Evolutionary conservation across 2,329 filamentous ascomycete genomes (phyloP), one percentile per base, ranked within the genome.

Genomic region (Eurotiales sp.): DNA sequence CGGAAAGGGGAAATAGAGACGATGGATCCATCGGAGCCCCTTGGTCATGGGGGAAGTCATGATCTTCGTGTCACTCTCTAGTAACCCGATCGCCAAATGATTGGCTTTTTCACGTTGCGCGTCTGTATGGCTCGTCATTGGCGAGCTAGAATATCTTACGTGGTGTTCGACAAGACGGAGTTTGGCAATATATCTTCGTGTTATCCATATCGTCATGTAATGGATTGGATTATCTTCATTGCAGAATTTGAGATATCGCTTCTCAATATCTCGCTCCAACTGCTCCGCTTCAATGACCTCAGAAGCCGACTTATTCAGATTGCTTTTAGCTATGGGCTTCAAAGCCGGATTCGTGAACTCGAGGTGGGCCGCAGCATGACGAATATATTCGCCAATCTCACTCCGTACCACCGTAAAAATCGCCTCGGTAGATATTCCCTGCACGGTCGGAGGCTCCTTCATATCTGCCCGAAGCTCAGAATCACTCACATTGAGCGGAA

Each of bases 161-260:
- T 77, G 75, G 51, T 77, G 66, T 44, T 81, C 75, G 45, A 83
- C 51, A 0, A 86, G 71, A 1, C 69, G 73, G 41, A 55, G 64
- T 58, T 75, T 81, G 0, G 80, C 75, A 3, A 85, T 51, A 4
- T 71, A 66, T 0, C 57, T 64, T 10, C 79, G 68, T 8, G 68
- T 62, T 44, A 59, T 67, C 75, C 74, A 79, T 11, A 76, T 66
- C 0, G 75, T 75, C 64, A 78, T 72, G 54, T 70, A 76, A 51
- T 77, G 74, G 6, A 76, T 58, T 8, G 74, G 67, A 46, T 71
- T 73, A 1, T 72, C 68, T 12, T 58, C 60, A 23, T 73, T 59
- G 51, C 71, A 72, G 57, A 60, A 64, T 3, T 57, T 56, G 23
- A 83, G 65, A 52, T 78, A 79, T n/a, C 67, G 66, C 0, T 75